Percentiles rank a stretch among this genome's conserved stretches.
Evolutionary conservation across 108 stramenopile genomes (phyloP).

Genomic region (Skeletonema tropicum): DNA sequence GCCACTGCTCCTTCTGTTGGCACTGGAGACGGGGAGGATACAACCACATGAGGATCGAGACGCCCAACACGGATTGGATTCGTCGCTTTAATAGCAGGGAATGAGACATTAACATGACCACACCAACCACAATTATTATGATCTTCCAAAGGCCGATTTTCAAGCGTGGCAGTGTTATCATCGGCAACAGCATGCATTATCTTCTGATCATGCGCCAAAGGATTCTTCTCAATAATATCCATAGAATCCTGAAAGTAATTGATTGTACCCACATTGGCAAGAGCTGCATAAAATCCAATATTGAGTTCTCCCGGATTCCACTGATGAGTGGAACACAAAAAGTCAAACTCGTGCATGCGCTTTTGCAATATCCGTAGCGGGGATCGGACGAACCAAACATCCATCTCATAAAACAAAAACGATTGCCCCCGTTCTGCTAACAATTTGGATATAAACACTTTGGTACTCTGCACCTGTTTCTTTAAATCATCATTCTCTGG

Average conservation of each 20-base stretch:
- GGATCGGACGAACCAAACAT: conserved; percentile 52
- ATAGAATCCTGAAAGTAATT: conserved; percentile 44
- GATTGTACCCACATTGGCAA: conserved; percentile 28
- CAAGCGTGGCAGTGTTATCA: conserved; percentile 9
- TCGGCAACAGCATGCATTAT: conserved; percentile 16
- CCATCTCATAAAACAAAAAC: conserved; percentile 56
- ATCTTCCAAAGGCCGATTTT: neutral
- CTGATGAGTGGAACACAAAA: conserved; percentile 40
- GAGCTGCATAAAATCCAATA: conserved; percentile 47
- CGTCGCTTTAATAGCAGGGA: neutral
- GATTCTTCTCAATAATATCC: conserved; percentile 2
- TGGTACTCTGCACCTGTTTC: conserved; percentile 35
- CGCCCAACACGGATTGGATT: neutral
- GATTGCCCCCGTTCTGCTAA: conserved; percentile 18
- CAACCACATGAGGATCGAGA: conserved; percentile 1
- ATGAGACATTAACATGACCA: neutral
- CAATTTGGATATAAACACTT: conserved; percentile 34
- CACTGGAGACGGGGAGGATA: conserved; percentile 1
- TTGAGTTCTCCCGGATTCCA: conserved; percentile 35
- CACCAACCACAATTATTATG: conserved; percentile 2
- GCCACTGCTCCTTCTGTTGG: conserved; percentile 30
- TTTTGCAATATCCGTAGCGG: conserved; percentile 12
- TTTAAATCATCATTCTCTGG: conserved; percentile 15
- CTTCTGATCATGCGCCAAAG: conserved; percentile 50
- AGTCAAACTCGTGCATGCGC: conserved; percentile 22